Base-by-base conservation (phyloP, 306 rosid genomes). In the Cucurbita maxima region DNA sequence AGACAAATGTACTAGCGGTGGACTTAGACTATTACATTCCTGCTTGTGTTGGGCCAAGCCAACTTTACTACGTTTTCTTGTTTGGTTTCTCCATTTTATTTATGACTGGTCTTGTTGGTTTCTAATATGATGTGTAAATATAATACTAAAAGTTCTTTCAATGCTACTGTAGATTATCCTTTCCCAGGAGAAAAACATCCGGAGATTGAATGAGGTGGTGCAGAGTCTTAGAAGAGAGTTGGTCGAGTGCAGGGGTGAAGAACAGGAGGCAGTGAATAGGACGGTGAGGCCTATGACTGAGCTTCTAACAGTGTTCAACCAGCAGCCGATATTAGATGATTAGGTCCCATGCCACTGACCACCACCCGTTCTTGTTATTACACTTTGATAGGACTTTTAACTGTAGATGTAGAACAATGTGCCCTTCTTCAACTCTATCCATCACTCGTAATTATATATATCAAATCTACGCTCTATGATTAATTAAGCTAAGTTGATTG, bases 151-250 rank as follows among this genome's bases (percentile, higher is more conserved):
- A 22, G 6, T 19, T 67, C 51, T 51, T n/a, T 75, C 43, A 60
- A 71, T 51, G 7, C 38, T n/a, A 10, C 37, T 67, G 82, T 76
- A 87, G 90, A 87, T 87, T 58, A 87, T 87, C 54, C 88, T 87
- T n/a, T 87, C 88, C n/a, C 90, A 87, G 64, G 87, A 87, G 84
- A 87, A 68, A 78, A 84, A 78, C 77, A 84, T 87, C 74, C 87
- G 77, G 76, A 84, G 81, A 79, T 84, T 87, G 53, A 83, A 82
- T 56, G 90, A 82, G 80, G 81, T 80, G 20, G 84, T 80, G 70
- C 87, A 20, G 53, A 84, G 82, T 77, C 90, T 84, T 54, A 76
- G 77, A 61, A 84, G 83, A 68, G 79, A 87, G 53, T 76, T 82
- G 72, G 63, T 64, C 63, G 83, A 82, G 52, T 84, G 90, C 76